Evolutionary conservation across 2,329 filamentous ascomycete species (phyloP).

Genomic region (Xylaria sp.): DNA sequence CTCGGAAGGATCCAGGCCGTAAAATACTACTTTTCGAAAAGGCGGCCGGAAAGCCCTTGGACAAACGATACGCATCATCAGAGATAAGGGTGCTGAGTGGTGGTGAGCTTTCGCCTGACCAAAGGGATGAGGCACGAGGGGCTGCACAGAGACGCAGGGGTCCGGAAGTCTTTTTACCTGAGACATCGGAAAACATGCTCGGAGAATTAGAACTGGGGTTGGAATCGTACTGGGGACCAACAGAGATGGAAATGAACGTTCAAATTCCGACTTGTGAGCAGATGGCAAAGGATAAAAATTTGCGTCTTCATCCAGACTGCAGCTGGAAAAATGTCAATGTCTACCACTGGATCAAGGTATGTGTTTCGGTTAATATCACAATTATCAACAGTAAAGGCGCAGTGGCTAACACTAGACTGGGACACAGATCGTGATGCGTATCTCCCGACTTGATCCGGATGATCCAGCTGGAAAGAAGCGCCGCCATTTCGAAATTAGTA

Average conservation of each 20-base stretch:
- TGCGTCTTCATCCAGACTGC: constrained; percentile 85
- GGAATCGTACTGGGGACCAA: constrained; percentile 83
- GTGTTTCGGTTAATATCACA: neutral
- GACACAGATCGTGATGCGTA: constrained; percentile 84
- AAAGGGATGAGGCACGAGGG: constrained; percentile 61
- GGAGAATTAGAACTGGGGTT: constrained; percentile 78
- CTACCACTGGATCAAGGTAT: constrained; percentile 94
- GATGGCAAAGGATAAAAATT: constrained; percentile 77
- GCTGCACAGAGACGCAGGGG: constrained; percentile 64
- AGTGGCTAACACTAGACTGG: constrained; percentile 19
- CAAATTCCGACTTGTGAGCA: constrained; percentile 89
- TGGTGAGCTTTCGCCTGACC: constrained; percentile 73
- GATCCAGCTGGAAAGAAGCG: constrained; percentile 78
- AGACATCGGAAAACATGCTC: constrained; percentile 75
- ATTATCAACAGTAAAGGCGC: neutral
- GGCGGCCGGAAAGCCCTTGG: constrained; percentile 79
- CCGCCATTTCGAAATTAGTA: constrained; percentile 94
- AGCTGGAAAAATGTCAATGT: constrained; percentile 95
- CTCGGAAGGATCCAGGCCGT: constrained; percentile 82
- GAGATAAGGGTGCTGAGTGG: constrained; percentile 81
- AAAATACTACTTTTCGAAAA: constrained; percentile 93
- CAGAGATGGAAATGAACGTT: constrained; percentile 94
- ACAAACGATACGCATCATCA: constrained; percentile 78
- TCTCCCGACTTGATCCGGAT: constrained; percentile 83
- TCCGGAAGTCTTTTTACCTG: constrained; percentile 63